A percentile compares a stretch with the other conserved stretches of the same genome.
phyloP scores from a whole-genome alignment of 768 basidiomycete species.

The Amanita phalloides region DNA sequence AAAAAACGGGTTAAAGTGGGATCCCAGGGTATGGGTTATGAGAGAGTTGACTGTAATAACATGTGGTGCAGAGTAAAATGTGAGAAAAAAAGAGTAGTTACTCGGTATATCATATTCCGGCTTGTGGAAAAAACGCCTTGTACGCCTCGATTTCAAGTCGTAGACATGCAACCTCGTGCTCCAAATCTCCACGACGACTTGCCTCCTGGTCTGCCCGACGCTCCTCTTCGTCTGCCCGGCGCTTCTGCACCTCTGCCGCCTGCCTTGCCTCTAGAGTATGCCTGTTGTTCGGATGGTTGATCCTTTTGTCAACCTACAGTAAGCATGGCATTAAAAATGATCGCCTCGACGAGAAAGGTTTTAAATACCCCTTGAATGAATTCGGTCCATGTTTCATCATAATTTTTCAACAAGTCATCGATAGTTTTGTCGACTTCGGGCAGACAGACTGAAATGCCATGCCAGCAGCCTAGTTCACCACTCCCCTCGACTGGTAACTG shows the following conservation, averaged over 20 bases:
- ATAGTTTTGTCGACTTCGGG: too few species aligned
- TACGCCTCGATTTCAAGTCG: too few species aligned
- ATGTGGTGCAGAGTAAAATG: too few species aligned
- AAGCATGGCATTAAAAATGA: not conserved
- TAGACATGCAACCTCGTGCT: not conserved
- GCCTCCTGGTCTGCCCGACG: not conserved
- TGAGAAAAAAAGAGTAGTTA: too few species aligned
- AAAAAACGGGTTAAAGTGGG: too few species aligned
- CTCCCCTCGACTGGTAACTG: not conserved
- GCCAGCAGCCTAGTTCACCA: not conserved
- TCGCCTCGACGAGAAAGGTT: not conserved
- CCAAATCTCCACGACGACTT: not conserved
- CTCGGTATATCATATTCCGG: too few species aligned
- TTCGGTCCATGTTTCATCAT: not conserved
- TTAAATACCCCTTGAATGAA: not conserved
- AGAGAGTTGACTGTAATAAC: too few species aligned
- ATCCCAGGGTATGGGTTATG: too few species aligned
- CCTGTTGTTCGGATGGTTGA: not conserved
- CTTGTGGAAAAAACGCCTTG: too few species aligned
- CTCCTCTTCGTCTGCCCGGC: not conserved
- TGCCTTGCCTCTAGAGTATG: not conserved
- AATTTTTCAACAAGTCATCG: not conserved
- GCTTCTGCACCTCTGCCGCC: not conserved
- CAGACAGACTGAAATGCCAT: not conserved
- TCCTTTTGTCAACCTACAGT: not conserved